Evolutionary conservation across 345 rosid species (phyloP).

Genomic region (Fremontodendron californicum): DNA sequence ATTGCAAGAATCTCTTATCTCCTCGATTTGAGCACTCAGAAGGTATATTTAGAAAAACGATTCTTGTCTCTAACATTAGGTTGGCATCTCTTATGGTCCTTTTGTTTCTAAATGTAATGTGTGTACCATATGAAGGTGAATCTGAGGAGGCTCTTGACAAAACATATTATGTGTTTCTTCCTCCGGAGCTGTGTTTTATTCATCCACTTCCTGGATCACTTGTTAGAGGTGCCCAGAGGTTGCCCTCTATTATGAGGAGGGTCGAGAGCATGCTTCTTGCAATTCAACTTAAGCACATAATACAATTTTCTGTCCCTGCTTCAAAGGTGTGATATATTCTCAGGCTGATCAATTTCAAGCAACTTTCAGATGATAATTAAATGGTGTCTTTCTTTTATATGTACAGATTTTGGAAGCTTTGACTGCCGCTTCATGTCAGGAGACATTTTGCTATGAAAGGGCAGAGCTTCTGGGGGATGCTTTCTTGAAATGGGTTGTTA

Average conservation of each 20-base stretch:
- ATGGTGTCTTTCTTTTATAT: conserved; percentile 12
- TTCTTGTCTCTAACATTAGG: background rate
- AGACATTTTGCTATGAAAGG: conserved; percentile 96
- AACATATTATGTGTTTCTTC: conserved; percentile 91
- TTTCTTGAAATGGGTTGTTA: conserved; percentile 96
- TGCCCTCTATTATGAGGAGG: conserved; percentile 96
- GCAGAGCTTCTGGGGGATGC: conserved; percentile 99
- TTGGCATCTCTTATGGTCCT: background rate
- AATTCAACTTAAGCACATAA: conserved; percentile 68
- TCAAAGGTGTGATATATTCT: conserved; percentile 50
- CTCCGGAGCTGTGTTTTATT: conserved; percentile 84
- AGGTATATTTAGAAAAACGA: conserved; percentile 33
- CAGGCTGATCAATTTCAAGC: background rate
- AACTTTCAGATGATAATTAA: conserved; percentile 1
- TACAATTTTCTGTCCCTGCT: conserved; percentile 64
- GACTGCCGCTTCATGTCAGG: conserved; percentile 99
- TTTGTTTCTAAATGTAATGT: conserved; percentile 23
- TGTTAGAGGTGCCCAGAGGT: conserved; percentile 95
- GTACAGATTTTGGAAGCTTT: conserved; percentile 86
- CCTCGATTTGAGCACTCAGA: conserved; percentile 92
- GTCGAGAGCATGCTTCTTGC: conserved; percentile 97
- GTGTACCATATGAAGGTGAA: conserved; percentile 47
- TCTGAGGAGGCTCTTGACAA: conserved; percentile 72
- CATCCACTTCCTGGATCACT: conserved; percentile 97
- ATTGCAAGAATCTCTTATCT: conserved; percentile 93